A percentile compares a stretch with the other conserved stretches of the same genome.
Conservation (phyloP, 352 stramenopile species). For the Pythium graminicola region DNA sequence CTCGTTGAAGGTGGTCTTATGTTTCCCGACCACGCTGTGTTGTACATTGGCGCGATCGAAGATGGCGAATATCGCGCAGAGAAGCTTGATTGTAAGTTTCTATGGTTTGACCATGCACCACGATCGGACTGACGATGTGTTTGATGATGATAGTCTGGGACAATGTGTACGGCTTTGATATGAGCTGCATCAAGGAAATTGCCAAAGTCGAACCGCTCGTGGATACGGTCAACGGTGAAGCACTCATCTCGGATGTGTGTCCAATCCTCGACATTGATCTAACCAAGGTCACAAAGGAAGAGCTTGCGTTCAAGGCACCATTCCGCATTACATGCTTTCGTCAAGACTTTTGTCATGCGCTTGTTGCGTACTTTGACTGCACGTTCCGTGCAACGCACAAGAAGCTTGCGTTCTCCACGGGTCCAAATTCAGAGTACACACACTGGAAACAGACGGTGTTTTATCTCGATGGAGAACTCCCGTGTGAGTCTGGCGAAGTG, state of each 20-base stretch:
- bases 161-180: conserved; percentile 99
- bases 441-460: conserved; percentile 99
- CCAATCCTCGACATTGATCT: conserved; percentile 92
- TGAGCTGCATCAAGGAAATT: conserved; percentile 97
- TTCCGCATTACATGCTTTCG: conserved; percentile 90
- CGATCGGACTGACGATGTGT: too few relatives aligned
- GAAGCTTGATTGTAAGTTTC: conserved; percentile 85
- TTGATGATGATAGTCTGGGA: conserved; percentile 87
- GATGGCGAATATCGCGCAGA: conserved; percentile 93
- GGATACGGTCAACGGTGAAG: conserved; percentile 93
- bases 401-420: conserved; percentile 95
- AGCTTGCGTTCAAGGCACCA: conserved; percentile 89
- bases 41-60: conserved; percentile 95
- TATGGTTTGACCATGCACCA: not conserved
- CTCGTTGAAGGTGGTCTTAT: conserved; percentile 90
- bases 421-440: conserved; percentile 92
- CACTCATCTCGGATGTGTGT: conserved; percentile 86
- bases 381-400: conserved; percentile 95
- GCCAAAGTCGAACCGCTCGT: conserved; percentile 96
- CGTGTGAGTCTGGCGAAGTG: conserved; percentile 77
- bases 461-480: conserved; percentile 88
- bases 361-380: conserved; percentile 98
- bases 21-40: conserved; percentile 94
- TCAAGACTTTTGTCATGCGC: conserved; percentile 94
- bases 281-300: conserved; percentile 88